Evolutionary conservation across 2,329 filamentous ascomycete genomes (phyloP).

Genomic region (Lecanicillium sp.): DNA sequence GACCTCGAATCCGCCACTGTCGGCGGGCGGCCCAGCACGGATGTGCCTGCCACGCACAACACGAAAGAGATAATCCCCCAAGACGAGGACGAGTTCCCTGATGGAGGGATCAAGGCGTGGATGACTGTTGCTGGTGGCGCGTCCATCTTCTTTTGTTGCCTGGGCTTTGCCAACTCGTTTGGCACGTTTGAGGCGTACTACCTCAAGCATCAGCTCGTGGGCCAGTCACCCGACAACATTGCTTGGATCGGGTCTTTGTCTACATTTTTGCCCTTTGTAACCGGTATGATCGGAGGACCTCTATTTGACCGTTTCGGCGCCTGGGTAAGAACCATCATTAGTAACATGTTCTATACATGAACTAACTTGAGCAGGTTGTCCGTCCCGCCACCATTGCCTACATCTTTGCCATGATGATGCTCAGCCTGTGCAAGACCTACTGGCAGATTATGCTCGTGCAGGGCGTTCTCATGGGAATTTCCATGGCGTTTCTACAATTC

Average conservation of each 20-base stretch:
- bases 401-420: constrained; percentile 41
- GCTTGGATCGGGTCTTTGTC: constrained; percentile 24
- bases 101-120: constrained; percentile 15
- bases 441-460: constrained; percentile 52
- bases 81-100: constrained; percentile 7
- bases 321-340: constrained; percentile 11
- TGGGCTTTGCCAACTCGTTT: constrained; percentile 24
- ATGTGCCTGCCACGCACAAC: neutral
- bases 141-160: constrained; percentile 22
- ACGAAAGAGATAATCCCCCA: neutral
- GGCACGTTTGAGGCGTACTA: constrained; percentile 24
- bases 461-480: constrained; percentile 49
- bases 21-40: neutral
- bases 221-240: constrained; percentile 20
- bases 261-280: constrained; percentile 21
- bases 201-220: constrained; percentile 20
- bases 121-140: constrained; percentile 18
- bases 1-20: neutral
- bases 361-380: constrained; percentile 16
- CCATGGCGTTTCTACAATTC: constrained; percentile 40
- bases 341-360: neutral
- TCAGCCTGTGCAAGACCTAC: constrained; percentile 39
- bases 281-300: constrained; percentile 17
- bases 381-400: constrained; percentile 16
- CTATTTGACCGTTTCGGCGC: constrained; percentile 19